Percentiles rank a stretch among this genome's conserved stretches.
Conservation (phyloP, 441 rosid genomes). For the Erodium moschatum region DNA sequence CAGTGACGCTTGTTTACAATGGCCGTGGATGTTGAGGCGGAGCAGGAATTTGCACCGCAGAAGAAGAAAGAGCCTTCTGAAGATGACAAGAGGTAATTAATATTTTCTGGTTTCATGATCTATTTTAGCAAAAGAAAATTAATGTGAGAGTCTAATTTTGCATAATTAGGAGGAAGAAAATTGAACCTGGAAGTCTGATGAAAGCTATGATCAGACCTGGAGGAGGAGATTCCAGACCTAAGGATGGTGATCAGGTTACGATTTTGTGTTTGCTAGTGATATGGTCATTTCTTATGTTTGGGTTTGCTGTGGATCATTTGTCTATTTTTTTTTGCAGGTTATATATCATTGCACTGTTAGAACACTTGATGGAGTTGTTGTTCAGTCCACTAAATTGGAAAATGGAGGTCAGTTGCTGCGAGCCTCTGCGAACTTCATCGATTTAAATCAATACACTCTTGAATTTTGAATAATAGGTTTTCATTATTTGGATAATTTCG, state of each 20-base stretch:
- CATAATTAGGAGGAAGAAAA: conserved; percentile 65
- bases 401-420: conserved; percentile 54
- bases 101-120: not conserved
- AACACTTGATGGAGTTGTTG: conserved; percentile 75
- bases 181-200: conserved; percentile 81
- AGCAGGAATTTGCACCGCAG: conserved; percentile 26
- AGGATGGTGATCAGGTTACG: conserved; percentile 88
- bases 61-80: conserved; percentile 58
- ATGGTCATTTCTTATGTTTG: not conserved
- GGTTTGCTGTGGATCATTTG: not conserved
- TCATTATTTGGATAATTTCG: conserved; percentile 6
- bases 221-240: conserved; percentile 72
- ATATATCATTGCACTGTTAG: conserved; percentile 76
- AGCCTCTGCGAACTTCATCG: not conserved
- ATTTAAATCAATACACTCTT: not conserved
- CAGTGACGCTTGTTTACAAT: conserved; percentile 24
- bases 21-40: conserved; percentile 35
- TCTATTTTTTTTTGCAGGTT: conserved; percentile 35
- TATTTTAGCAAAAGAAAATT: conserved; percentile 2
- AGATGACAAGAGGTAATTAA: conserved; percentile 45
- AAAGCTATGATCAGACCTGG: conserved; percentile 89
- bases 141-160: not conserved
- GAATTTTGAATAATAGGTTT: not conserved
- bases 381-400: conserved; percentile 64
- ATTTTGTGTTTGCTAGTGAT: not conserved